Evolutionary conservation across 106 monocot genomes (phyloP), one percentile per base, ranked within the genome.

Genomic region (Gastrodia elata): DNA sequence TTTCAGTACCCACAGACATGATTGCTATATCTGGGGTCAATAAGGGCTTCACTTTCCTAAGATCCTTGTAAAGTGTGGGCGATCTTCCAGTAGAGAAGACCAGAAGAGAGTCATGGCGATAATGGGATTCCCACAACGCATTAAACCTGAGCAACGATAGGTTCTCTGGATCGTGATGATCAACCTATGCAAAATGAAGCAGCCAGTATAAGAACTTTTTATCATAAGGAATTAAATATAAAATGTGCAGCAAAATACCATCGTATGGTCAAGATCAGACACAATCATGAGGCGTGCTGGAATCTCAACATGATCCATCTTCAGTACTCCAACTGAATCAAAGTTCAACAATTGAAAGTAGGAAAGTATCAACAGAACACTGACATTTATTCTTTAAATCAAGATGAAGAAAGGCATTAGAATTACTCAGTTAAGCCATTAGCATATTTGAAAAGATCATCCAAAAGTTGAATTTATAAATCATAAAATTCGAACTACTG

Each of bases 231-330:
- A 38, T 5, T 37, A 27, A 64, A 22, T 25, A 39, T 2, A 6
- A 11, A 22, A 67, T 2, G 25, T 4, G 26, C 3, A 71, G 5
- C 74, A n/a, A n/a, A n/a, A 8, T 83, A 94, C 94, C 94, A 94
- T 94, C 15, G 94, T 94, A 28, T 89, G 80, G 65, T 94, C 94
- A 55, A 94, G 94, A 77, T 94, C 94, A 9, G 94, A 91, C 3
- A 94, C 89, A 30, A 94, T 83, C 91, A 94, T 89, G 59, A 94
- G 89, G 56, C 83, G 84, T 0, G 94, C 74, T 0, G 87, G 67
- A 42, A 40, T 77, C 64, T 69, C 76, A 41, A 94, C 76, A 26
- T 78, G 78, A 81, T 89, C 89, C 61, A 61, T 61, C 61, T 43
- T 55, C 16, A 25, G 5, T 11, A 70, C 70, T 70, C 8, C 25